Evolutionary conservation across 2,329 filamentous ascomycete genomes (phyloP).

Genomic region (Talaromyces piceae): DNA sequence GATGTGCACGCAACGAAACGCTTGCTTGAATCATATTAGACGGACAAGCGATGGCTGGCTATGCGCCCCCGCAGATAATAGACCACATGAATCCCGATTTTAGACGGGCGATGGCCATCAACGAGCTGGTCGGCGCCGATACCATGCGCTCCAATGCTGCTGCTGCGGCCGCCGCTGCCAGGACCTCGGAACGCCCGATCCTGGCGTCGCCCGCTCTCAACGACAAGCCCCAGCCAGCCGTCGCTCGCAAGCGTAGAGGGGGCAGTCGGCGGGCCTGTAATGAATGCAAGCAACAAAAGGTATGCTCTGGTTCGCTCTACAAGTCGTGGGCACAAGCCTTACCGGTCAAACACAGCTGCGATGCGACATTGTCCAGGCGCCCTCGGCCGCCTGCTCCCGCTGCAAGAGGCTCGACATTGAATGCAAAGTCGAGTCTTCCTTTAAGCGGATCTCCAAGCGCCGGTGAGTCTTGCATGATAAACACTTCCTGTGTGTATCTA

Average conservation of each 20-base stretch:
- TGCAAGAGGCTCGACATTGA: conserved; percentile 55
- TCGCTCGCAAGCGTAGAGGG: conserved; percentile 42
- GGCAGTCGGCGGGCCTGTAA: conserved; percentile 52
- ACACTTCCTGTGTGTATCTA: too few relatives aligned
- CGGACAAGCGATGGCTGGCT: conserved; percentile 6
- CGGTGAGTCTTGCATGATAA: conserved; percentile 20
- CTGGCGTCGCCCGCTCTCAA: background rate
- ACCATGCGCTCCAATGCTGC: conserved; percentile 6
- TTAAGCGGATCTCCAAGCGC: conserved; percentile 59
- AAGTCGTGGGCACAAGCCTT: background rate
- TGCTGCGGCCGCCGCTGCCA: background rate
- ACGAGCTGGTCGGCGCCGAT: conserved; percentile 2
- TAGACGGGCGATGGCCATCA: conserved; percentile 6
- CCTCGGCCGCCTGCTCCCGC: conserved; percentile 53
- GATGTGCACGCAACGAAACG: background rate
- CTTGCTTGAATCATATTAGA: background rate
- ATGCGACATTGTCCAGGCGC: conserved; percentile 60
- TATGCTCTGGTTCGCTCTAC: conserved; percentile 24
- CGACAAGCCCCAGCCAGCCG: conserved; percentile 33
- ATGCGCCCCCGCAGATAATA: conserved; percentile 6
- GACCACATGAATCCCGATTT: conserved; percentile 9
- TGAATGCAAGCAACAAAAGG: conserved; percentile 62
- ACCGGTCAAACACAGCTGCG: conserved; percentile 44
- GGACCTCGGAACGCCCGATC: conserved; percentile 4
- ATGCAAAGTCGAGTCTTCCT: conserved; percentile 59